Evolutionary conservation across 2,329 filamentous ascomycete genomes (phyloP).

Genomic region (Talaromyces sp.): DNA sequence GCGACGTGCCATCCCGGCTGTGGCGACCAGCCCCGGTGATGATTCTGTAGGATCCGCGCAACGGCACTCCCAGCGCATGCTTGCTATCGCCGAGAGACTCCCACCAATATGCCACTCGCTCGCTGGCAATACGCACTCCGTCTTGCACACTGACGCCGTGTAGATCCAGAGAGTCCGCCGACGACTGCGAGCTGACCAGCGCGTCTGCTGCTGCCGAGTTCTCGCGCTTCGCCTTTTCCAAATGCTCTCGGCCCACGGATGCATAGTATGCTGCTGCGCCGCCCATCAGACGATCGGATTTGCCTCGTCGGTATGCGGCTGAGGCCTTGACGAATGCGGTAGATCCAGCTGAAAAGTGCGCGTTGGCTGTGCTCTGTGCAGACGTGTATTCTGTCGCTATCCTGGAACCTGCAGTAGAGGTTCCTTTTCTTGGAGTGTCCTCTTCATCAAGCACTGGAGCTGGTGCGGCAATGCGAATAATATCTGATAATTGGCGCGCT

Average conservation of each 20-base stretch:
- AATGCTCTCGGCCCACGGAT: slow-evolving; percentile 61
- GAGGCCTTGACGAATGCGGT: slow-evolving; percentile 53
- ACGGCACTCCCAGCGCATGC: slow-evolving; percentile 40
- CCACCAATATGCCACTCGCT: slow-evolving; percentile 72
- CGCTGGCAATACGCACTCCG: slow-evolving; percentile 69
- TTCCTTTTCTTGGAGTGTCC: slow-evolving; percentile 11
- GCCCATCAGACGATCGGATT: slow-evolving; percentile 66
- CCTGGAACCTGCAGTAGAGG: slow-evolving; percentile 4
- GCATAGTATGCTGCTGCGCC: slow-evolving; percentile 72
- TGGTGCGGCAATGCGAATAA: slow-evolving; percentile 39
- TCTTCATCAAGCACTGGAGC: slow-evolving; percentile 18
- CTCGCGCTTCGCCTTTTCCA: slow-evolving; percentile 52
- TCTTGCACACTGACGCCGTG: slow-evolving; percentile 79
- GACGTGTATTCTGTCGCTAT: slow-evolving; percentile 18
- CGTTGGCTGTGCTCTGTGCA: slow-evolving; percentile 33
- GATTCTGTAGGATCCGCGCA: slow-evolving; percentile 60
- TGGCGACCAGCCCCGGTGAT: slow-evolving; percentile 78
- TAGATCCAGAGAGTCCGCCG: slow-evolving; percentile 59
- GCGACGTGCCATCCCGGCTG: slow-evolving; percentile 67
- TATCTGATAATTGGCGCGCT: slow-evolving; percentile 25
- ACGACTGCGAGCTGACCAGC: slow-evolving; percentile 63
- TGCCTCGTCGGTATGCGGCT: slow-evolving; percentile 53
- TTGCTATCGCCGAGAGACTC: slow-evolving; percentile 59
- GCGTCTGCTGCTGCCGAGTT: slow-evolving; percentile 63
- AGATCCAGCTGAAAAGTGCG: slow-evolving; percentile 42